Percentiles rank a stretch among this genome's conserved stretches.
These are phyloP conservation scores for Sporothrix protearum DNA, from an alignment of 2,329 filamentous ascomycete species.

Conservation along the genomic window DNA sequence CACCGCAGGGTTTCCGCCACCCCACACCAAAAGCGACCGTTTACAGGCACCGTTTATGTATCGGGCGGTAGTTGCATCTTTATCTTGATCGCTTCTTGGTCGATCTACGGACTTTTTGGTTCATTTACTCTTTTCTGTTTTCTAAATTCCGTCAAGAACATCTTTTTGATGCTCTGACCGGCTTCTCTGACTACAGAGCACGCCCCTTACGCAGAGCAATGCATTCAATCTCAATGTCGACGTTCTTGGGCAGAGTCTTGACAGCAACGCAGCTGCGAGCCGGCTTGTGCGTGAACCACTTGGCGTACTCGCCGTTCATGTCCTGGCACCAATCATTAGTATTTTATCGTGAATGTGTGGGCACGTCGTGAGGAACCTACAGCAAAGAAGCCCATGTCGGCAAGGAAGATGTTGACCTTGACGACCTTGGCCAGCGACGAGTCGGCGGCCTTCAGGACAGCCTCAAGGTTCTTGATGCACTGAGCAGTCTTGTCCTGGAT, in stretches of 20 bases:
- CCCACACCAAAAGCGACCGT: background rate
- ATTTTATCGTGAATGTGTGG: too few relatives aligned
- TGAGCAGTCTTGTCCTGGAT: slow-evolving; percentile 61
- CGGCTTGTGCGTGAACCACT: slow-evolving; percentile 79
- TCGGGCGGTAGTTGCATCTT: background rate
- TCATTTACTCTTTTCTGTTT: background rate
- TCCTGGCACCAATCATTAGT: too few relatives aligned
- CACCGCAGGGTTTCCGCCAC: slow-evolving; percentile 1
- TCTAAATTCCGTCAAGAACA: background rate
- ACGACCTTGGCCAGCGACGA: slow-evolving; percentile 76
- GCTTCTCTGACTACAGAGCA: background rate
- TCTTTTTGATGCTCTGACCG: background rate
- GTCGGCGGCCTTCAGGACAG: slow-evolving; percentile 77
- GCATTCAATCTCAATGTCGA: slow-evolving; percentile 86
- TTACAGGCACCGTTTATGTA: background rate
- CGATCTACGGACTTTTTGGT: background rate
- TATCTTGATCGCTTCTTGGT: background rate
- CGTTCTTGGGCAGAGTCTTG: slow-evolving; percentile 80
- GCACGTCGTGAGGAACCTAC: slow-evolving; percentile 39
- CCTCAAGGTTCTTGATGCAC: slow-evolving; percentile 73
- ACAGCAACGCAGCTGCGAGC: slow-evolving; percentile 88
- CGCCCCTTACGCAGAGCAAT: slow-evolving; percentile 60
- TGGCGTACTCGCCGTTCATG: slow-evolving; percentile 83
- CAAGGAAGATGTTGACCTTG: slow-evolving; percentile 89
- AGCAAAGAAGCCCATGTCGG: slow-evolving; percentile 85